Conservation (phyloP, 495 filamentous ascomycete genomes). For the Penicillium canariense region DNA sequence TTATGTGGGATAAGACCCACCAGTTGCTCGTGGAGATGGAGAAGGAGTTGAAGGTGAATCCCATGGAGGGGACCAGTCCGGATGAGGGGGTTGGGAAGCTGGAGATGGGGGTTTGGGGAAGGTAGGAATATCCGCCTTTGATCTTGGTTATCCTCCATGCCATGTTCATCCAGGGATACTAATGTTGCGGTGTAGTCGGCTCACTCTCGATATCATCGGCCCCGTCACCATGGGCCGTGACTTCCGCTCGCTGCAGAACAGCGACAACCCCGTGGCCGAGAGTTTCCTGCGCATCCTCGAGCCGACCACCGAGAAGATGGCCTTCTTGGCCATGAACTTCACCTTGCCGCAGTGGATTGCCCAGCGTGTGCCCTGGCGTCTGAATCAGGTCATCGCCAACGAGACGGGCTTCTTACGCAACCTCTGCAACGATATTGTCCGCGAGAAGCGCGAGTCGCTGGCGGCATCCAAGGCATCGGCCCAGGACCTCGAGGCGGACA, state of each 20-base stretch:
- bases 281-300: conserved; percentile 62
- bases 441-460: conserved; percentile 53
- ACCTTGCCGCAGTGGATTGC: conserved; percentile 48
- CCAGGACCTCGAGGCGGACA: conserved; percentile 61
- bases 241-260: conserved; percentile 67
- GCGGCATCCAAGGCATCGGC: conserved; percentile 58
- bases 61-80: conserved; percentile 40
- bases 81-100: conserved; percentile 48
- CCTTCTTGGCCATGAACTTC: conserved; percentile 48
- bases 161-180: background rate
- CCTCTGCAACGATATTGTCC: conserved; percentile 64
- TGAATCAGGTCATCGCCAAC: conserved; percentile 59
- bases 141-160: background rate
- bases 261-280: conserved; percentile 58
- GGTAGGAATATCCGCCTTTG: conserved; percentile 22
- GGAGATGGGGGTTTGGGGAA: conserved; percentile 69
- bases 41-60: conserved; percentile 36
- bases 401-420: conserved; percentile 59
- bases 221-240: conserved; percentile 77
- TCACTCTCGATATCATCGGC: conserved; percentile 87
- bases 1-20: conserved; percentile 69
- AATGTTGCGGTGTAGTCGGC: conserved; percentile 39
- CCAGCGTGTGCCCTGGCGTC: conserved; percentile 58
- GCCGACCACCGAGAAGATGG: conserved; percentile 46
- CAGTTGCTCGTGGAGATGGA: conserved; percentile 39